Evolutionary conservation across 305 asterid genomes (phyloP), one percentile per base, ranked within the genome.

Genomic region (Vinca major): DNA sequence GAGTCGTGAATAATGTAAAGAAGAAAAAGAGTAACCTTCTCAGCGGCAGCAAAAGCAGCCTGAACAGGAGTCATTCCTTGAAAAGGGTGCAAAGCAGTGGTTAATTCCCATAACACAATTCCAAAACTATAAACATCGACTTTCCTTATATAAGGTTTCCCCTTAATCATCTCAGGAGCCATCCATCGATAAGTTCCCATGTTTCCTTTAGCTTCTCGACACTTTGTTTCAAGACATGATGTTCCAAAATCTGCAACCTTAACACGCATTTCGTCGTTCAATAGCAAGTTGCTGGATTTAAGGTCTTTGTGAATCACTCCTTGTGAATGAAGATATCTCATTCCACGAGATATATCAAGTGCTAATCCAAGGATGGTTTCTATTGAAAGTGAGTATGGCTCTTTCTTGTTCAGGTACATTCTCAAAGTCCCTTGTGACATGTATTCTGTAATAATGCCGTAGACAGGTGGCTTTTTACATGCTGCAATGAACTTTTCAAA

Each of bases 161-260:
- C 95, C 80, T 88, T 88, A 66, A 84, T 92, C 96, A 88, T 89
- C 83, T 92, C 98, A 0, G 96, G 98, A 0, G 98, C 96, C 98
- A 91, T 91, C 98, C 98, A 92, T 7, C 96, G 91, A 79, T 89
- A 92, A 13, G 97, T 92, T 66, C 98, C 98, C 96, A 84, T 89
- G 71, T 89, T 89, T 6, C 97, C 96, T 78, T 89, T 92, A 33
- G 90, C 76, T 41, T 89, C 93, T 17, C 72, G 78, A 69, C 95
- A 88, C 75, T 86, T 91, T 2, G 95, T 90, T 55, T 92, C 98
- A 67, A 92, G 66, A 68, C 98, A 92, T 0, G 98, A 92, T 0
- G 97, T 90, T 41, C 98, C 96, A 47, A 92, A 92, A 77, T 92
- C 96, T 0, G 97, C 98, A 3, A 92, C 97, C 88, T 88, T 92